These are phyloP conservation scores for Gastrolobium bilobum DNA, from an alignment of 306 rosid species.

Conservation along the genomic window DNA sequence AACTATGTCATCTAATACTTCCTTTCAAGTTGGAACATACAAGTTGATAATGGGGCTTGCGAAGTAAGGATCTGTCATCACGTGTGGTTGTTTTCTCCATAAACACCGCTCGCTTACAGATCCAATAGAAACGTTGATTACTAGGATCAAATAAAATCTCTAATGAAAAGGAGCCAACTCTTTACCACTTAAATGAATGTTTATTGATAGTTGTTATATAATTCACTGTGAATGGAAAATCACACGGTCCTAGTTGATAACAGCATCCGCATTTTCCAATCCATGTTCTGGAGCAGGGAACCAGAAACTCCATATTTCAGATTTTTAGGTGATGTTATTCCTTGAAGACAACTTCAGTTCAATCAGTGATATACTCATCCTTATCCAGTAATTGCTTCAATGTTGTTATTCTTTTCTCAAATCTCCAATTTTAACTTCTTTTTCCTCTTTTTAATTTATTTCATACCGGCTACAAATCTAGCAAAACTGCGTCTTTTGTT, in stretches of 20 bases:
- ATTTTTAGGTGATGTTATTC: background rate
- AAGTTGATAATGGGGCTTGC: no score
- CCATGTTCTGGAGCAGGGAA: conserved; percentile 20
- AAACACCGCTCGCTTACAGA: no score
- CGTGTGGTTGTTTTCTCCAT: no score
- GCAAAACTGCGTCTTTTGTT: conserved; percentile 12
- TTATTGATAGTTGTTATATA: background rate
- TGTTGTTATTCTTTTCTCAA: background rate
- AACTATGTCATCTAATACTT: no score
- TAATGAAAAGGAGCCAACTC: no score
- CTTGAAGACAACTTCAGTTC: background rate
- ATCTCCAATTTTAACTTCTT: background rate
- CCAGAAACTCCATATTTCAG: background rate
- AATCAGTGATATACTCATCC: background rate
- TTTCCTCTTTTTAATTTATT: background rate
- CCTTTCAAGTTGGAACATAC: no score
- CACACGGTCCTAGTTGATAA: no score
- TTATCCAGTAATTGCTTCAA: conserved; percentile 3
- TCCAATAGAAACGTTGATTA: no score
- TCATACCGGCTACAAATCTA: background rate
- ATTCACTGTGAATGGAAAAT: background rate
- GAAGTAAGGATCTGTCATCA: no score
- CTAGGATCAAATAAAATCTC: no score
- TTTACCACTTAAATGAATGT: no score
- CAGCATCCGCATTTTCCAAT: conserved; percentile 3